Evolutionary conservation across 129 eudicot genomes (phyloP).

Genomic region (Centella asiatica): DNA sequence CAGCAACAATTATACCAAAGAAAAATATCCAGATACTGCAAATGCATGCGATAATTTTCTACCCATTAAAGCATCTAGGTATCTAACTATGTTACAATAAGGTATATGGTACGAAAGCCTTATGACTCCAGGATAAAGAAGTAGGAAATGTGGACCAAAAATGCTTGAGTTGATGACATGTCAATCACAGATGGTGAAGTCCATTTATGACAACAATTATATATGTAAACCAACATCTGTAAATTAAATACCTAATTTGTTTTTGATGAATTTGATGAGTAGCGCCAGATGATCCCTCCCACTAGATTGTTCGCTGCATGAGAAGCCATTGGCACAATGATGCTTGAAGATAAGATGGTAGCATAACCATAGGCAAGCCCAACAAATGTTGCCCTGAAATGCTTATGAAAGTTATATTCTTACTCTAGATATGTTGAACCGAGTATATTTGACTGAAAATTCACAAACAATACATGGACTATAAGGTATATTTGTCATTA

Average conservation of each 20-base stretch:
- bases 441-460: not conserved
- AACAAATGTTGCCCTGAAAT: constrained; percentile 73
- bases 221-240: not conserved
- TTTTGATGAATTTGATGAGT: constrained; percentile 31
- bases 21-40: too few relatives aligned
- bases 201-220: not conserved
- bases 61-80: too few relatives aligned
- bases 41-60: too few relatives aligned
- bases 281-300: constrained; percentile 81
- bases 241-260: constrained; percentile 4
- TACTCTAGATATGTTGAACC: not conserved
- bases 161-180: not conserved
- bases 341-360: constrained; percentile 59
- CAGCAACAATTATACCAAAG: too few relatives aligned
- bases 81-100: too few relatives aligned
- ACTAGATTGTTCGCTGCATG: constrained; percentile 74
- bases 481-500: not conserved
- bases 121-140: too few relatives aligned
- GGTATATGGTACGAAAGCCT: too few relatives aligned
- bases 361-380: constrained; percentile 85
- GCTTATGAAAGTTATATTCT: not conserved
- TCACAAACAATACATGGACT: not conserved
- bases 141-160: not conserved
- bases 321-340: constrained; percentile 91
- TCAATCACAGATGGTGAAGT: not conserved